phyloP scores from a whole-genome alignment of 805 yeast species.

The Kuraishia ogatae region DNA sequence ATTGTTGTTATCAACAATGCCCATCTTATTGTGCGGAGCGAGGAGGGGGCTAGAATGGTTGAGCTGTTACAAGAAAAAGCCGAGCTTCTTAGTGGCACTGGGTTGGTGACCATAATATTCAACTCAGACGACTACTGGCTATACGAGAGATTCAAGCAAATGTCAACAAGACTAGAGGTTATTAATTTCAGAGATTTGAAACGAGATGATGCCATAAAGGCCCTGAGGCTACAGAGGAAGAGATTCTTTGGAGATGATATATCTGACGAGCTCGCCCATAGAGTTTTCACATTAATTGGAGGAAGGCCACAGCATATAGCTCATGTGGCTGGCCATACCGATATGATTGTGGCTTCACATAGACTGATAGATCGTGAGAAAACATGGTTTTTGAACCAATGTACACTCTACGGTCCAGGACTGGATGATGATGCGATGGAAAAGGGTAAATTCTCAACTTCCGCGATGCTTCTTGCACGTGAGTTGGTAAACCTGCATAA shows the following conservation, averaged over 20 bases:
- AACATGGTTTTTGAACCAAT: constrained; percentile 79
- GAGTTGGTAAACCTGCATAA: constrained; percentile 66
- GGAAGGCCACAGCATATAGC: constrained; percentile 81
- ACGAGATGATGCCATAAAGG: constrained; percentile 44
- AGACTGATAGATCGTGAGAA: constrained; percentile 69
- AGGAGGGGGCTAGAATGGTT: constrained; percentile 60
- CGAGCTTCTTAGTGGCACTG: constrained; percentile 66
- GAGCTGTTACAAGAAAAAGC: constrained; percentile 81
- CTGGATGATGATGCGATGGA: constrained; percentile 93
- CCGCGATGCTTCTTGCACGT: constrained; percentile 66
- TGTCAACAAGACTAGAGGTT: constrained; percentile 70
- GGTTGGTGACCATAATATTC: constrained; percentile 57
- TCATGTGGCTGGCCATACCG: constrained; percentile 53
- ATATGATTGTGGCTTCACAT: constrained; percentile 55
- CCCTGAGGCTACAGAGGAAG: constrained; percentile 42
- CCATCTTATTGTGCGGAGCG: constrained; percentile 69
- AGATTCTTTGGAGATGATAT: constrained; percentile 30
- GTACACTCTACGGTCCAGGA: constrained; percentile 64
- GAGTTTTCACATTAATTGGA: constrained; percentile 63
- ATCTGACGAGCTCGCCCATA: constrained; percentile 32
- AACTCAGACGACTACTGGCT: constrained; percentile 85
- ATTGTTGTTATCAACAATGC: constrained; percentile 65
- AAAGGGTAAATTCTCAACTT: constrained; percentile 63
- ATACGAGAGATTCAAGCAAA: constrained; percentile 61
- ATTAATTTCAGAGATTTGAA: constrained; percentile 58